These are phyloP conservation scores for Coelastrella sp. DNA, from an alignment of 139 green algal species.

Conservation along the genomic window DNA sequence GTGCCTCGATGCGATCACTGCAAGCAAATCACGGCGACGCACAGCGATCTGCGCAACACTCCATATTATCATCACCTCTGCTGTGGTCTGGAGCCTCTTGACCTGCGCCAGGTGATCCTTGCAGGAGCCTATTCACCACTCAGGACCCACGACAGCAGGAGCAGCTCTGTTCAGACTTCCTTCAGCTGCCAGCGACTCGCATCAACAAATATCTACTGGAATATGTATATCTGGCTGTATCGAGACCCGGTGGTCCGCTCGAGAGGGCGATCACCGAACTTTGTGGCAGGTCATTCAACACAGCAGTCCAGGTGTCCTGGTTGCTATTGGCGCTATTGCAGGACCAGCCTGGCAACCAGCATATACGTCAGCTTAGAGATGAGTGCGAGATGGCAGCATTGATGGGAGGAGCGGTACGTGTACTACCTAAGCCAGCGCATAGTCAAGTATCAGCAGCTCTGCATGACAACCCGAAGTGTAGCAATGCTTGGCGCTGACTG, in stretches of 20 bases:
- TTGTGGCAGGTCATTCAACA: conserved; percentile 82
- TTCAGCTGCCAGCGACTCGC: conserved; percentile 77
- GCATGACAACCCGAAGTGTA: no score
- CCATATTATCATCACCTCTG: no score
- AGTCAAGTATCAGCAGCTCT: no score
- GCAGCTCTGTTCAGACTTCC: conserved; percentile 92
- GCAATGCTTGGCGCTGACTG: no score
- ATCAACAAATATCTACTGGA: conserved; percentile 92
- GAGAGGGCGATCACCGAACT: conserved; percentile 86
- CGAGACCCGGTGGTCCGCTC: conserved; percentile 67
- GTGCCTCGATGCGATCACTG: not conserved
- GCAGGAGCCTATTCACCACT: conserved; percentile 88
- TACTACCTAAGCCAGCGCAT: no score
- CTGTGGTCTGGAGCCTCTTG: no score
- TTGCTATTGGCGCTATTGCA: conserved; percentile 91
- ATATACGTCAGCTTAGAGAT: conserved; percentile 67
- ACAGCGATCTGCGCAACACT: no score
- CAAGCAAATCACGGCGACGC: not conserved
- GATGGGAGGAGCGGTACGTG: conserved; percentile 79
- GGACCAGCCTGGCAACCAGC: conserved; percentile 79
- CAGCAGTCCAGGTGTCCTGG: conserved; percentile 95
- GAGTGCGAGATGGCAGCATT: conserved; percentile 81
- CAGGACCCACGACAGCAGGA: conserved; percentile 81
- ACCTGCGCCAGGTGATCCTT: no score
- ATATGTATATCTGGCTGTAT: conserved; percentile 82